These are phyloP conservation scores for Euptelea pleiosperma DNA, from an alignment of 164 flowering plant genomes.

Conservation along the genomic window DNA sequence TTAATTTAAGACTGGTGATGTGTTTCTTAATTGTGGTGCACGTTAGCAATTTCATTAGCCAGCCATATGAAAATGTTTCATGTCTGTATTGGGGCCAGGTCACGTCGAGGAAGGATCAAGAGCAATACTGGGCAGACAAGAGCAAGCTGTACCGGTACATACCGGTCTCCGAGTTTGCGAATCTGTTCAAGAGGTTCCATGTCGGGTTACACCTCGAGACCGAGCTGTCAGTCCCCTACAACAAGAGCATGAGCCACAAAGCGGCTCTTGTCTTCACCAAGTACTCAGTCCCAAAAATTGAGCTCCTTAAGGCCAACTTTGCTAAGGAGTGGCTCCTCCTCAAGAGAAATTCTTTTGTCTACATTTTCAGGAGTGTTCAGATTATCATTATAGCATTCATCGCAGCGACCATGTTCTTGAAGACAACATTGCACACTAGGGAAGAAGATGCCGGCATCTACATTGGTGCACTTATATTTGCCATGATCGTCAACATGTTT, in stretches of 20 bases:
- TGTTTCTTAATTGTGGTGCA: no score
- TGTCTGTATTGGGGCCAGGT: slow-evolving; percentile 35
- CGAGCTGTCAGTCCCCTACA: slow-evolving; percentile 56
- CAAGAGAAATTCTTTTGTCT: slow-evolving; percentile 65
- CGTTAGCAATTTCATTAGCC: no score
- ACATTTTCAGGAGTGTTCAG: slow-evolving; percentile 63
- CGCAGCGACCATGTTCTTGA: slow-evolving; percentile 55
- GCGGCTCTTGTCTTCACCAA: slow-evolving; percentile 62
- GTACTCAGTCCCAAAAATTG: slow-evolving; percentile 45
- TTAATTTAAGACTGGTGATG: no score
- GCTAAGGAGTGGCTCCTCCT: slow-evolving; percentile 71
- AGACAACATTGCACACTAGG: slow-evolving; percentile 45
- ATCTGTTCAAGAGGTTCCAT: slow-evolving; percentile 61
- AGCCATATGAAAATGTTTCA: no score
- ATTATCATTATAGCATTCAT: slow-evolving; percentile 51
- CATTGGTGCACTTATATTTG: slow-evolving; percentile 64
- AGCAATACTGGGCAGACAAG: slow-evolving; percentile 73
- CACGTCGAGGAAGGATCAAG: slow-evolving; percentile 80
- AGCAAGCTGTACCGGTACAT: slow-evolving; percentile 54
- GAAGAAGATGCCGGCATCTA: slow-evolving; percentile 53
- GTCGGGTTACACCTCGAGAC: slow-evolving; percentile 49
- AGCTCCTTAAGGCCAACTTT: slow-evolving; percentile 60
- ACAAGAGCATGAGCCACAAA: slow-evolving; percentile 45
- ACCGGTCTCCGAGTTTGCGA: slow-evolving; percentile 60
- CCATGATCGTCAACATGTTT: slow-evolving; percentile 62